These are phyloP conservation scores for Ophioceras dolichostomum DNA, from an alignment of 2,329 filamentous ascomycete species.

Conservation along the genomic window DNA sequence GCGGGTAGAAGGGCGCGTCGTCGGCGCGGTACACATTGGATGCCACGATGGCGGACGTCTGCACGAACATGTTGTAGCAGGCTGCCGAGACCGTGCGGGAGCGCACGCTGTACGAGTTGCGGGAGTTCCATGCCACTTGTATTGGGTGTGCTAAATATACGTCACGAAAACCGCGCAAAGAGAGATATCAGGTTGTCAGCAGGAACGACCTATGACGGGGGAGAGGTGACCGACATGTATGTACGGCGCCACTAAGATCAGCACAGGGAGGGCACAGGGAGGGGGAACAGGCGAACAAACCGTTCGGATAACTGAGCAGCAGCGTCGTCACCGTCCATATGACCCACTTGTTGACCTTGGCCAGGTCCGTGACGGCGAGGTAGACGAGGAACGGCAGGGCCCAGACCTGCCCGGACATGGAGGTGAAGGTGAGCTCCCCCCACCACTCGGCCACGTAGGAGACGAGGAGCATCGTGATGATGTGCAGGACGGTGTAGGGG, in stretches of 20 bases:
- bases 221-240: no score
- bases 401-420: constrained; percentile 43
- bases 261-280: no score
- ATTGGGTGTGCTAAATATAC: constrained; percentile 36
- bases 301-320: constrained; percentile 25
- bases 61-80: constrained; percentile 46
- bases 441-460: constrained; percentile 29
- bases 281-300: constrained; percentile 15
- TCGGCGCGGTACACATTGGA: constrained; percentile 26
- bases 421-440: constrained; percentile 35
- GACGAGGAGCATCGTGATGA: constrained; percentile 22
- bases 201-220: no score
- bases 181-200: no score
- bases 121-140: constrained; percentile 33
- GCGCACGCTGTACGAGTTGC: constrained; percentile 50
- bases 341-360: constrained; percentile 24
- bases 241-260: no score
- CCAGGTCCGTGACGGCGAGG: constrained; percentile 27
- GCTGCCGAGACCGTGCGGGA: constrained; percentile 50
- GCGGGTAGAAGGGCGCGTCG: constrained; percentile 33
- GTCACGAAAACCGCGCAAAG: no score
- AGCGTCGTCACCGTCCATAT: constrained; percentile 27
- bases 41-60: constrained; percentile 26
- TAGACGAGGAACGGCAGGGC: constrained; percentile 44
- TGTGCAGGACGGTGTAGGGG: constrained; percentile 27